Evolutionary conservation across 768 basidiomycete genomes (phyloP), one percentile per base, ranked within the genome.

Genomic region (Suillus paluster): DNA sequence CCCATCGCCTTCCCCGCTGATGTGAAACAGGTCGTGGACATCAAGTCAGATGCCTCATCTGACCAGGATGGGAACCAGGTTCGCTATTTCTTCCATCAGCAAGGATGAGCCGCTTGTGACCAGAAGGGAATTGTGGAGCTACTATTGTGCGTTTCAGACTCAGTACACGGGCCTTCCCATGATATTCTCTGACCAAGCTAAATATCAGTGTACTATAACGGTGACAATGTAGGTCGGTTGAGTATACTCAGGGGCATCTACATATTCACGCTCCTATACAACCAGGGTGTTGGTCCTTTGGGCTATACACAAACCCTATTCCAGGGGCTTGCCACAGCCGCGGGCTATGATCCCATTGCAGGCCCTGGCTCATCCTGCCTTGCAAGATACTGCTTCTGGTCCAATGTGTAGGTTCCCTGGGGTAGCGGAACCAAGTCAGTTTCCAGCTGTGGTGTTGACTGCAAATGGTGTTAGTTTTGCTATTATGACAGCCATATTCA

Each of bases 351-450:
- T 66, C 90, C 91, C 0, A 70, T 81, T 4, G 78, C 78, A 60
- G 92, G 92, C 0, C 86, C 84, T 6, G 91, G 91, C 2, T 89
- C 88, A 0, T 85, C 88, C 1, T 94, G 92, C 68, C 76, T 71
- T 34, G 82, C 79, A n/a, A 11, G 66, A 68, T 0, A 80, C 73
- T 46, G 77, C 89, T 1, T 90, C 90, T 0, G 90, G 89, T n/a
- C 0, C 84, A 84, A 70, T 94, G 92, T 65, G 91, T 94, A 30
- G n/a, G 75, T 94, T 44, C 90, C 89, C 0, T 94, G 92, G 92
- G 83, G 78, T 8, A 79, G 82, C 19, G 88, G 91, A 3, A 88
- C 88, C 4, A 92, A 90, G 71, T 74, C 88, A 3, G 86, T 95
- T 41, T 84, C 88, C 14, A 91, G 91, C 48, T n/a, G 76, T 94